phyloP scores from a whole-genome alignment of 1,284 basidiomycete species.

The Mycosarcoma maydis region DNA sequence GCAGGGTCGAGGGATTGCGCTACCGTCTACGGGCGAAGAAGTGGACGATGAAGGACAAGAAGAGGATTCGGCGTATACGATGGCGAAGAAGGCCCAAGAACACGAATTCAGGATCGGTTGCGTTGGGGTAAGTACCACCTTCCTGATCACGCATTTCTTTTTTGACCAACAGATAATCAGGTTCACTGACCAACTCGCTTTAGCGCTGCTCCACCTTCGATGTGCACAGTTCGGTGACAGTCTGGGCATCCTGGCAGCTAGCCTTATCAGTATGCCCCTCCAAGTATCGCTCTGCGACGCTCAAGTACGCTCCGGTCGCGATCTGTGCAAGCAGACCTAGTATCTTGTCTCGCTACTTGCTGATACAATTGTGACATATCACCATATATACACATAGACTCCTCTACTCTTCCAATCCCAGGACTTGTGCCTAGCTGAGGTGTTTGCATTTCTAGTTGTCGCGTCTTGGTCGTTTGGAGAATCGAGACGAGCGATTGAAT shows the following conservation, averaged over 20 bases:
- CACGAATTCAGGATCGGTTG: conserved; percentile 65
- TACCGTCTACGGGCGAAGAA: neutral
- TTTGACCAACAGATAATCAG: too few species aligned
- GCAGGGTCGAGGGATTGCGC: neutral
- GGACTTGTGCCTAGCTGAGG: too few species aligned
- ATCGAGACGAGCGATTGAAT: too few species aligned
- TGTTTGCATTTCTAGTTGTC: too few species aligned
- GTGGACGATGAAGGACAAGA: neutral
- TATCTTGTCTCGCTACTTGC: too few species aligned
- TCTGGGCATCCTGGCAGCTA: conserved; percentile 59
- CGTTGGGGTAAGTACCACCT: conserved; percentile 50
- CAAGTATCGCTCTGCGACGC: conserved; percentile 55
- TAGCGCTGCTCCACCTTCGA: too few species aligned
- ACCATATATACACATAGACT: too few species aligned
- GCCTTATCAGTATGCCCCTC: conserved; percentile 62
- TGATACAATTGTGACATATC: neutral
- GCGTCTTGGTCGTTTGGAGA: too few species aligned
- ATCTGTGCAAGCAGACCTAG: conserved; percentile 58
- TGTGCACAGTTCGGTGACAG: conserved; percentile 57
- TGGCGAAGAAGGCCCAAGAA: conserved; percentile 49
- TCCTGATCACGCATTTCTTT: too few species aligned
- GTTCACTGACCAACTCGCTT: too few species aligned
- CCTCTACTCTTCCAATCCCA: too few species aligned
- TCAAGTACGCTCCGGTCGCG: conserved; percentile 51
- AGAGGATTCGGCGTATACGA: conserved; percentile 3